These are phyloP conservation scores for Lactarius akahatsu DNA, from an alignment of 768 basidiomycete genomes.

Conservation along the genomic window DNA sequence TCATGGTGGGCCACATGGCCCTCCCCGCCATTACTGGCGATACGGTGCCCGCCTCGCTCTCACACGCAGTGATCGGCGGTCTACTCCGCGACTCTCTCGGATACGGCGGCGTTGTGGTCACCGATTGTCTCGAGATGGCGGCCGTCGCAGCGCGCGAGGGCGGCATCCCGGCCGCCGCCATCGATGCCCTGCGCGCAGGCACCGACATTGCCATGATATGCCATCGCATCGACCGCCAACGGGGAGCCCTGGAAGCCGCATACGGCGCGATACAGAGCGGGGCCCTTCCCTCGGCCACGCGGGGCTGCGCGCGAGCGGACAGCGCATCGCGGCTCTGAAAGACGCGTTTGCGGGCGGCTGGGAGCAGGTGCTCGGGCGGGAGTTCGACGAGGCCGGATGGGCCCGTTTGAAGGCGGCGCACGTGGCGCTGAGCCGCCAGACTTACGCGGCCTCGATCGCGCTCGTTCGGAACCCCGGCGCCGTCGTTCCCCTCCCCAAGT, in stretches of 20 bases:
- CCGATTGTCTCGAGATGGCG: conserved; percentile 78
- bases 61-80: conserved; percentile 49
- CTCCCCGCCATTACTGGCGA: conserved; percentile 55
- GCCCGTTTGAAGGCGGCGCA: conserved; percentile 42
- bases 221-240: conserved; percentile 56
- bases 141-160: conserved; percentile 52
- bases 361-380: conserved; percentile 38
- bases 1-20: conserved; percentile 78
- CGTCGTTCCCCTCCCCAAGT: conserved; percentile 38
- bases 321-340: conserved; percentile 52
- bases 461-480: conserved; percentile 44
- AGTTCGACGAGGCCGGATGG: conserved; percentile 35
- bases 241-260: conserved; percentile 50
- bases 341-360: conserved; percentile 48
- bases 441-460: conserved; percentile 50
- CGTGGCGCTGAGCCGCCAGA: conserved; percentile 42
- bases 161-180: conserved; percentile 54
- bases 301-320: conserved; percentile 43
- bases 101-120: conserved; percentile 62
- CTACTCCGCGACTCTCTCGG: conserved; percentile 52
- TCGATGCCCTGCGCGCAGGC: conserved; percentile 58
- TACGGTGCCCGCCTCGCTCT: conserved; percentile 60
- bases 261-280: conserved; percentile 52
- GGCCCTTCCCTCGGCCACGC: conserved; percentile 38
- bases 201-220: conserved; percentile 77